Percentiles rank a stretch among this genome's conserved stretches.
Conservation (phyloP, 148 eudicot genomes). For the Fallopia convolvulus region DNA sequence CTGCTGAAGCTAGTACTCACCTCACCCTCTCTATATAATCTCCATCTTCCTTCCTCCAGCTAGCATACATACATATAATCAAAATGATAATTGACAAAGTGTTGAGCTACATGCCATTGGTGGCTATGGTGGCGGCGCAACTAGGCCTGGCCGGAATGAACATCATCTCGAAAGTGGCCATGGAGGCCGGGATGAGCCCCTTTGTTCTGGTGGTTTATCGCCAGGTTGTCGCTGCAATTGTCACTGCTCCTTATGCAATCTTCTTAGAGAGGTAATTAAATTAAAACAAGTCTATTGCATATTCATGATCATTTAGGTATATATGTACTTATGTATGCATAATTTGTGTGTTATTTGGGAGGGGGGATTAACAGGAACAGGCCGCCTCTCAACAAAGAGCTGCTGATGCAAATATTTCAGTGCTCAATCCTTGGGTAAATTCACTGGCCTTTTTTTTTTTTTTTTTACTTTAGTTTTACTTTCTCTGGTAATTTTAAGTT, state of each 20-base stretch:
- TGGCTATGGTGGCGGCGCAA: conserved; percentile 24
- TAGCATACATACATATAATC: neutral
- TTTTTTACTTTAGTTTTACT: no score
- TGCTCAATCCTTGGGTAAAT: neutral
- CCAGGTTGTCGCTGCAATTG: conserved; percentile 51
- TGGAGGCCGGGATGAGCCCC: conserved; percentile 80
- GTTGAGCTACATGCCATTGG: neutral
- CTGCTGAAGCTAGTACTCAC: neutral
- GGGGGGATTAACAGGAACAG: neutral
- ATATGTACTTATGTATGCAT: no score
- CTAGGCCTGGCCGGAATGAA: conserved; percentile 33
- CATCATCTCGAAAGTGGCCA: conserved; percentile 54
- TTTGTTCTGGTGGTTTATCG: conserved; percentile 69
- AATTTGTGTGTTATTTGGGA: no score
- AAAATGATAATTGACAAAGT: neutral
- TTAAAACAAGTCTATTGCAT: no score
- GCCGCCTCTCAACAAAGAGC: conserved; percentile 2
- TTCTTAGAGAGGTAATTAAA: conserved; percentile 22
- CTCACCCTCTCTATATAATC: neutral
- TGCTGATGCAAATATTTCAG: conserved; percentile 1
- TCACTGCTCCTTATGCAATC: conserved; percentile 32
- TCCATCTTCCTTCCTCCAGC: neutral
- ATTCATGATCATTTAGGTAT: no score
- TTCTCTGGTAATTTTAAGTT: no score
- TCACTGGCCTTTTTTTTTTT: no score